These are phyloP conservation scores for Beauveria pseudobassiana DNA, from an alignment of 2,329 filamentous ascomycete genomes.

Conservation along the genomic window DNA sequence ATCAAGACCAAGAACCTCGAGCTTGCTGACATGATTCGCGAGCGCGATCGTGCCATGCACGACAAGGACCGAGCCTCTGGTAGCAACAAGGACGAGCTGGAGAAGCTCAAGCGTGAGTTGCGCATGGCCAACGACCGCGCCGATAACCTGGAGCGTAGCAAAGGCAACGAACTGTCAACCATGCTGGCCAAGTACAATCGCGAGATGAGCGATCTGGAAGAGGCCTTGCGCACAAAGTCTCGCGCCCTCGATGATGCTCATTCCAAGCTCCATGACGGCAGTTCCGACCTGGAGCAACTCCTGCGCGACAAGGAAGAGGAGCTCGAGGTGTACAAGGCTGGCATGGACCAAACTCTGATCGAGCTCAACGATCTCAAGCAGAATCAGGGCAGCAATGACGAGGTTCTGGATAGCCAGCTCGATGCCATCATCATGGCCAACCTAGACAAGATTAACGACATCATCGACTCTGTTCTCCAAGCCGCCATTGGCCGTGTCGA, in stretches of 20 bases:
- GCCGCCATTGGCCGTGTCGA: constrained; percentile 89
- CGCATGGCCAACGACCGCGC: constrained; percentile 85
- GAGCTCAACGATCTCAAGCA: constrained; percentile 83
- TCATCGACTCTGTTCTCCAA: constrained; percentile 94
- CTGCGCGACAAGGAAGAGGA: constrained; percentile 95
- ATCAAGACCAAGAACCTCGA: constrained; percentile 99
- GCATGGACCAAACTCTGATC: constrained; percentile 92
- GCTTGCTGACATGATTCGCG: constrained; percentile 95
- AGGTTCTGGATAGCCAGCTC: constrained; percentile 81
- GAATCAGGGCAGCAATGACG: constrained; percentile 67
- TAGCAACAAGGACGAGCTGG: constrained; percentile 83
- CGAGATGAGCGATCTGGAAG: constrained; percentile 94
- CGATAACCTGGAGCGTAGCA: constrained; percentile 85
- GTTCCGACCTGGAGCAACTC: constrained; percentile 75
- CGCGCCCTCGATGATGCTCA: constrained; percentile 79
- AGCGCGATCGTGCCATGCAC: constrained; percentile 86
- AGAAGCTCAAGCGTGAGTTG: constrained; percentile 90
- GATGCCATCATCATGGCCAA: constrained; percentile 82
- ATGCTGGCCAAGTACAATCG: constrained; percentile 95
- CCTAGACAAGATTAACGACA: constrained; percentile 89
- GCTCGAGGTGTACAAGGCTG: constrained; percentile 94
- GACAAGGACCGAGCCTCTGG: constrained; percentile 85
- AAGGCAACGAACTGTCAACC: constrained; percentile 89
- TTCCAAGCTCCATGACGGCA: constrained; percentile 68
- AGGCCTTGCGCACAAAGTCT: constrained; percentile 82